Conservation (phyloP, 352 stramenopile species). For the Phytophthora tubulina region DNA sequence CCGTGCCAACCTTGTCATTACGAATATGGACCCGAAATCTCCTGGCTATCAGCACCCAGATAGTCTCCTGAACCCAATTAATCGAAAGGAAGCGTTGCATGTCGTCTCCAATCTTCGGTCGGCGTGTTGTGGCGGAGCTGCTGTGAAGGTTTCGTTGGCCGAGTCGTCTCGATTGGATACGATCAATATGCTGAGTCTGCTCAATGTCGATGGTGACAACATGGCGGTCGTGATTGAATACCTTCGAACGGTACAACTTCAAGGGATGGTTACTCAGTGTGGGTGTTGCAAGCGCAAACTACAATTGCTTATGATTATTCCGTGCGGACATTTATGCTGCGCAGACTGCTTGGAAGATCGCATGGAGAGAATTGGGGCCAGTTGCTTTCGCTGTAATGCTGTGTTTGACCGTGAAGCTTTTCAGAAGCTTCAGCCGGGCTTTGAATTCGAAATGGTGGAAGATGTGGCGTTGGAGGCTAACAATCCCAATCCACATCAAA, state of each 20-base stretch:
- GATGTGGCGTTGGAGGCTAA: slow-evolving; percentile 28
- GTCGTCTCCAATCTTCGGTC: slow-evolving; percentile 70
- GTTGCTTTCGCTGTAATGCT: slow-evolving; percentile 63
- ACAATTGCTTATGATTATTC: slow-evolving; percentile 92
- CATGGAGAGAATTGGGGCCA: slow-evolving; percentile 57
- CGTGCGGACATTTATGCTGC: slow-evolving; percentile 93
- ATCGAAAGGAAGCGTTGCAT: slow-evolving; percentile 65
- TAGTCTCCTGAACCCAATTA: slow-evolving; percentile 81
- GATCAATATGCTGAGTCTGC: slow-evolving; percentile 59
- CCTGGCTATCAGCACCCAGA: slow-evolving; percentile 71
- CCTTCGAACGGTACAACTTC: slow-evolving; percentile 59
- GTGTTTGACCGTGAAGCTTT: slow-evolving; percentile 91
- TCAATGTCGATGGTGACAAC: slow-evolving; percentile 56
- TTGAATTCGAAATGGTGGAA: slow-evolving; percentile 71
- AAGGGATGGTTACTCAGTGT: slow-evolving; percentile 71
- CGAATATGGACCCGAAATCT: slow-evolving; percentile 73
- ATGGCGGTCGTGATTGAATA: slow-evolving; percentile 57
- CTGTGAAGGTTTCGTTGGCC: slow-evolving; percentile 57
- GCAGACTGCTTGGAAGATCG: slow-evolving; percentile 92
- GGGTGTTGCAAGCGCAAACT: slow-evolving; percentile 85
- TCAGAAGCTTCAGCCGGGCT: slow-evolving; percentile 87
- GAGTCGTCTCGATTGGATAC: slow-evolving; percentile 61
- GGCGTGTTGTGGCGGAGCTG: slow-evolving; percentile 64
- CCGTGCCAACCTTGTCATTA: slow-evolving; percentile 78
- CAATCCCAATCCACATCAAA: slow-evolving; percentile 32